phyloP scores from a whole-genome alignment of 169 alveolate species.

The Amoebophrya sp. region DNA sequence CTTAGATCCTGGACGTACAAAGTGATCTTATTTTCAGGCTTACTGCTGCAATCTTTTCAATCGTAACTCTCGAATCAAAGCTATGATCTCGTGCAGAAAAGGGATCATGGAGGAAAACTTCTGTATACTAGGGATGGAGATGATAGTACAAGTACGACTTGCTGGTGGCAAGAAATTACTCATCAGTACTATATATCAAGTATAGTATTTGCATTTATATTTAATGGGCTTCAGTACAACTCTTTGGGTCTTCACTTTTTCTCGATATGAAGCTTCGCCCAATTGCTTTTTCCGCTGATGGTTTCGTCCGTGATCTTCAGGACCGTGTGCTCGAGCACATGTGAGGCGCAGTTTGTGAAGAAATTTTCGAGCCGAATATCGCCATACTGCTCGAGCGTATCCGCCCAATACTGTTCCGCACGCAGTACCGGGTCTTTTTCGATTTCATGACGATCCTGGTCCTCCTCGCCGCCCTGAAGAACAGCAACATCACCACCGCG shows the following conservation, averaged over 20 bases:
- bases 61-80: too few species aligned
- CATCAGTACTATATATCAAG: too few species aligned
- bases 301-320: slow-evolving; percentile 5
- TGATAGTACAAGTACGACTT: background rate
- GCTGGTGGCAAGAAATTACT: background rate
- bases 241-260: too few species aligned
- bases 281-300: background rate
- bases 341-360: background rate
- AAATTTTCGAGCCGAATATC: background rate
- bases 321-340: slow-evolving; percentile 7
- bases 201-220: too few species aligned
- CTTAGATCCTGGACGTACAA: too few species aligned
- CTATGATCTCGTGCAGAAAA: too few species aligned
- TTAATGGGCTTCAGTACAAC: too few species aligned
- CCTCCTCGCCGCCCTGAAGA: background rate
- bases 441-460: background rate
- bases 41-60: too few species aligned
- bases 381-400: background rate
- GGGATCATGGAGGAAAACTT: too few species aligned
- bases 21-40: too few species aligned
- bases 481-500: too few species aligned
- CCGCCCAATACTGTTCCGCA: background rate
- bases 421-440: background rate
- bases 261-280: background rate
- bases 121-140: too few species aligned